Conservation (phyloP, 345 rosid species). For the Corchorus olitorius region DNA sequence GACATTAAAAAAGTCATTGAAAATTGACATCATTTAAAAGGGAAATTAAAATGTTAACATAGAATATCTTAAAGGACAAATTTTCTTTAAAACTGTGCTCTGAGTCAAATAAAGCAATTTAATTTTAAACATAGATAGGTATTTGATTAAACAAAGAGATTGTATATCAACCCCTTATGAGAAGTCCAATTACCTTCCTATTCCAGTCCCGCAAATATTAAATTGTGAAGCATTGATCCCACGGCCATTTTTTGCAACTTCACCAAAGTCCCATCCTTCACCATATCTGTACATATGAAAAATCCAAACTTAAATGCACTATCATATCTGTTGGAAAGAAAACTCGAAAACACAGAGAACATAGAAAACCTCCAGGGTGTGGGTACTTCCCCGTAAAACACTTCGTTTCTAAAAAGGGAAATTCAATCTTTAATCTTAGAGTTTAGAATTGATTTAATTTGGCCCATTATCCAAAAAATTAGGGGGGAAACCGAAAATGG, state of each 20-base stretch:
- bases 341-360: neutral
- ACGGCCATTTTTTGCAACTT: slow-evolving; percentile 92
- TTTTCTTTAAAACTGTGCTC: neutral
- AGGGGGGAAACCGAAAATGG: too few species aligned
- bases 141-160: neutral
- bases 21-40: neutral
- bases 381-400: neutral
- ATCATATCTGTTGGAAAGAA: slow-evolving; percentile 9
- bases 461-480: neutral
- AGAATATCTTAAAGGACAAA: neutral
- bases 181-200: slow-evolving; percentile 67
- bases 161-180: neutral
- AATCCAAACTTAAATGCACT: slow-evolving; percentile 6
- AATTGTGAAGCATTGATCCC: slow-evolving; percentile 87
- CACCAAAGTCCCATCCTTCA: slow-evolving; percentile 99
- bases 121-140: neutral
- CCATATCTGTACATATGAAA: slow-evolving; percentile 66
- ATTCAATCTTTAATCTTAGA: neutral
- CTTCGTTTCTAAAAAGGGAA: neutral
- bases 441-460: neutral
- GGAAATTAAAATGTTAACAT: neutral
- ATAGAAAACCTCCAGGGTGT: neutral
- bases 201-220: slow-evolving; percentile 78
- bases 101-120: neutral
- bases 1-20: neutral